A percentile compares a stretch with the other conserved stretches of the same genome.
phyloP scores from a whole-genome alignment of 2,329 filamentous ascomycete species.

The Sordariomycetes sp. region DNA sequence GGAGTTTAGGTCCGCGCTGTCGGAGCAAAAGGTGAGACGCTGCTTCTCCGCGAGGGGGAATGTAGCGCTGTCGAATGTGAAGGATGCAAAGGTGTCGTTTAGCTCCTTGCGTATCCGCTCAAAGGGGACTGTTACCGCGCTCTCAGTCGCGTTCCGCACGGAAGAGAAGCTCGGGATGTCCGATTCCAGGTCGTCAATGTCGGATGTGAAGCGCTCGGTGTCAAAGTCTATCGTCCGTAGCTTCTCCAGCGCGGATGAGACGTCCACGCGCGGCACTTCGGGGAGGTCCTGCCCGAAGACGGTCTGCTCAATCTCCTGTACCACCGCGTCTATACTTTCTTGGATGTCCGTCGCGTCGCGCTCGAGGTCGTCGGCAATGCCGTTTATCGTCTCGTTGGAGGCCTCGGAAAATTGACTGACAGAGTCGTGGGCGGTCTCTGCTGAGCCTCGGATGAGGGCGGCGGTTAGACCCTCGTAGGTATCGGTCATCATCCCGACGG shows the following conservation, averaged over 20 bases:
- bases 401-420: conserved; percentile 37
- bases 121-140: conserved; percentile 67
- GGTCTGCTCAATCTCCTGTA: conserved; percentile 22
- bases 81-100: conserved; percentile 56
- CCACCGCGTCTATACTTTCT: conserved; percentile 35
- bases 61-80: conserved; percentile 61
- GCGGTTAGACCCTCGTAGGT: conserved; percentile 87
- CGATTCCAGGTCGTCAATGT: conserved; percentile 58
- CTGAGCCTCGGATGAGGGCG: conserved; percentile 64
- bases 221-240: conserved; percentile 58
- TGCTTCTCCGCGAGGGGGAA: conserved; percentile 81
- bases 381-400: conserved; percentile 35
- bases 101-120: conserved; percentile 63
- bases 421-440: conserved; percentile 49
- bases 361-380: conserved; percentile 47
- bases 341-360: conserved; percentile 35
- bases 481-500: conserved; percentile 80
- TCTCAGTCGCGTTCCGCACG: conserved; percentile 69
- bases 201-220: conserved; percentile 51
- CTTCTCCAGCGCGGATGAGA: conserved; percentile 42
- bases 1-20: conserved; percentile 65
- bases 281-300: conserved; percentile 36
- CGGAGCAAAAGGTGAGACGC: conserved; percentile 73
- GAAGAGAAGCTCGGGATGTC: conserved; percentile 74
- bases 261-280: conserved; percentile 39